Conservation (phyloP, 2,329 filamentous ascomycete species). For the Dactylellina leptospora region DNA sequence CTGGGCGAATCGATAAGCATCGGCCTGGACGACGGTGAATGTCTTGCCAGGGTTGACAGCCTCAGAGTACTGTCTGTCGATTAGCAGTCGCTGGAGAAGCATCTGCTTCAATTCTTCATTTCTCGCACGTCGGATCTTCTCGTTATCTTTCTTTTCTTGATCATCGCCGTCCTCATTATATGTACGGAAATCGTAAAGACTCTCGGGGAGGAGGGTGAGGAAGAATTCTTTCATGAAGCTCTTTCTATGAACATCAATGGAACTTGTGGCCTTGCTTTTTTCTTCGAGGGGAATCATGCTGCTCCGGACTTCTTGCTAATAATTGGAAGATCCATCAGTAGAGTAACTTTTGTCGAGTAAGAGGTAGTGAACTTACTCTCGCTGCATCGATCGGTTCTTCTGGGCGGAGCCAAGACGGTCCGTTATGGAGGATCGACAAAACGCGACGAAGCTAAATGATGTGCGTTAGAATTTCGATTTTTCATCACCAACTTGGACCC, state of each 20-base stretch:
- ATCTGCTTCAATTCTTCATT: slow-evolving; percentile 64
- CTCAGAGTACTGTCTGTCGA: slow-evolving; percentile 40
- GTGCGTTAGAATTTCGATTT: background rate
- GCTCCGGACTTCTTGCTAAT: slow-evolving; percentile 41
- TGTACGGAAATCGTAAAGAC: slow-evolving; percentile 48
- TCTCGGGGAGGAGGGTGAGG: slow-evolving; percentile 41
- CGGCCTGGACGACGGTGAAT: slow-evolving; percentile 67
- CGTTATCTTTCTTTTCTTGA: slow-evolving; percentile 54
- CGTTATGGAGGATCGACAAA: slow-evolving; percentile 22
- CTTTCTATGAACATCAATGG: slow-evolving; percentile 12
- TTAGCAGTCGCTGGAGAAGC: slow-evolving; percentile 63
- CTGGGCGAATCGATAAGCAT: slow-evolving; percentile 69
- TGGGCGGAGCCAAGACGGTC: slow-evolving; percentile 29
- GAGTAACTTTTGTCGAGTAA: background rate
- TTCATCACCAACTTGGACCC: background rate
- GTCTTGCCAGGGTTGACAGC: slow-evolving; percentile 35
- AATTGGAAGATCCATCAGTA: background rate
- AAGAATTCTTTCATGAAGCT: slow-evolving; percentile 52
- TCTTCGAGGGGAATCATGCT: slow-evolving; percentile 19
- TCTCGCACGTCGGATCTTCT: slow-evolving; percentile 41
- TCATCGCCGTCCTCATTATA: slow-evolving; percentile 60
- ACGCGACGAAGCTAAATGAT: slow-evolving; percentile 29
- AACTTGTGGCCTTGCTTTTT: background rate
- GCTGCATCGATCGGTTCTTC: slow-evolving; percentile 28
- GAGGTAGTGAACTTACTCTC: slow-evolving; percentile 11